phyloP scores from a whole-genome alignment of 371 early-diverging fungal genomes.

The Mycotypha africana region DNA sequence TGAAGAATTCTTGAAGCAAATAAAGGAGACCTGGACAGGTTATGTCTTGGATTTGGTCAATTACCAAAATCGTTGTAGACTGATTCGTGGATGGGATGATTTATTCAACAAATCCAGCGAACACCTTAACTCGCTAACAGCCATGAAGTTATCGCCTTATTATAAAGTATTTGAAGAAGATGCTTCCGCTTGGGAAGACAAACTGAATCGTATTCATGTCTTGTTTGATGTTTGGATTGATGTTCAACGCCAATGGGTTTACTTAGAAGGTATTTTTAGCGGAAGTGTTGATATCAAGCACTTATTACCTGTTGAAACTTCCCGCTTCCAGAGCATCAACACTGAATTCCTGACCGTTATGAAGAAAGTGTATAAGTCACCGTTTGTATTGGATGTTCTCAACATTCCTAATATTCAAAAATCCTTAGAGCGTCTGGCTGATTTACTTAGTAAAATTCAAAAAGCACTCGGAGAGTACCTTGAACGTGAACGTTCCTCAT shows the following conservation, averaged over 20 bases:
- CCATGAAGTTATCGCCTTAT: constrained; percentile 97
- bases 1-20: constrained; percentile 94
- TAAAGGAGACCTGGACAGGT: constrained; percentile 86
- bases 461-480: constrained; percentile 98
- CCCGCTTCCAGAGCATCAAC: constrained; percentile 94
- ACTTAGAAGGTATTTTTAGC: constrained; percentile 96
- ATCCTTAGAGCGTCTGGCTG: constrained; percentile 90
- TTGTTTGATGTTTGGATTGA: constrained; percentile 99
- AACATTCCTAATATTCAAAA: constrained; percentile 92
- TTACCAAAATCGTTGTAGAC: constrained; percentile 94
- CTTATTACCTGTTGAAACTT: constrained; percentile 90
- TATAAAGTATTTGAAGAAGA: constrained; percentile 98
- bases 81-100: constrained; percentile 97
- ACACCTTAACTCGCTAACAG: constrained; percentile 88
- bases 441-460: constrained; percentile 91
- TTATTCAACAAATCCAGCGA: constrained; percentile 94
- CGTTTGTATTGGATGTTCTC: constrained; percentile 91
- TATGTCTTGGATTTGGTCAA: constrained; percentile 92
- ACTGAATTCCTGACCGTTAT: constrained; percentile 94
- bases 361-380: constrained; percentile 98
- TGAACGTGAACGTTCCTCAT: constrained; percentile 93
- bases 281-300: constrained; percentile 96
- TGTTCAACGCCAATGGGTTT: constrained; percentile 99
- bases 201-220: constrained; percentile 90
- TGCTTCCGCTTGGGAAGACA: constrained; percentile 92